Base-by-base conservation (phyloP, 208 protist genomes). In the Trypanosoma lewisi region DNA sequence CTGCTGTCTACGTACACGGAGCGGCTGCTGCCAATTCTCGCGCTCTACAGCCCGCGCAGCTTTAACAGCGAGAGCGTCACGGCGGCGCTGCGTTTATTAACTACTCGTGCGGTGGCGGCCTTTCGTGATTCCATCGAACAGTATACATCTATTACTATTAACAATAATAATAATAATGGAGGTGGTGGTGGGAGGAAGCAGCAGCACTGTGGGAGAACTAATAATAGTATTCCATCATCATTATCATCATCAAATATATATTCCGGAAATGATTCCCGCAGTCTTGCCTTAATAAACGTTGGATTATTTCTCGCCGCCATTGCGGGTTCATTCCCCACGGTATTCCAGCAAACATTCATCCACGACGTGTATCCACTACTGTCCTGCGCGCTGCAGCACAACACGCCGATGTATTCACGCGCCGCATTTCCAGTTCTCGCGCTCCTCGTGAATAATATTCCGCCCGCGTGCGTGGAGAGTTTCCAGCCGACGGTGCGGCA, bases 371-470 rank as follows among this genome's bases (percentile, higher is more conserved):
- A 77, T 57, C 78, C 82, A 5, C 50, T 83, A 37, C 70, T 93
- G n/a, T 76, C 70, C 37, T 63, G 71, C 41, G 71, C 73, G 3
- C 36, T 87, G 25, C 67, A 64, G 42, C 51, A 71, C 39, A 63
- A 44, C 49, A 70, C 55, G 53, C 27, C 75, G 54, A 28, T 21
- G 52, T 87, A 81, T 60, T 72, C 77, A 53, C 67, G 58, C 25
- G 58, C 77, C 33, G 77, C 76, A 12, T 77, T 87, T 63, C 78
- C 82, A 4, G 75, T 79, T 21, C 72, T 93, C 50, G 58, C 75
- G 9, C 34, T 93, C 16, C 63, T 93, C 9, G 76, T 75, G 23
- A 74, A 87, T 52, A 93, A 93, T 55, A 73, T 89, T 57, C 82
- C 80, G 4, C 25, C 49, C 0, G 57, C 63, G 39, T 73, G 67